Conservation (phyloP, 805 yeast species). For the Starmerella scarabaei region DNA sequence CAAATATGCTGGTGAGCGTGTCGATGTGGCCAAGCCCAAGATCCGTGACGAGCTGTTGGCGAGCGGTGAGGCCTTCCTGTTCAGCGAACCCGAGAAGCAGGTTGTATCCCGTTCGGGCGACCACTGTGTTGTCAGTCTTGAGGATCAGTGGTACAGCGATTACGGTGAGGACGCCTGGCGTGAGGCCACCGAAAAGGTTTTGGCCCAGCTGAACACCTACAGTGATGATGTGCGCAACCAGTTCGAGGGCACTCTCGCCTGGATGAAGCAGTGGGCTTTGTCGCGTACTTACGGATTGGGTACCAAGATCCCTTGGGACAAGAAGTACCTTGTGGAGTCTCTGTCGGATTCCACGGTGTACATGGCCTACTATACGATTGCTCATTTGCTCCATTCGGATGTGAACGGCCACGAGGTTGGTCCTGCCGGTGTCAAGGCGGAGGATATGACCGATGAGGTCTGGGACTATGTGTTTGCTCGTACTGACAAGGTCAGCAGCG, state of each 20-base stretch:
- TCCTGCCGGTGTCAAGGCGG: slow-evolving; percentile 58
- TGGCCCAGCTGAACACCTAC: slow-evolving; percentile 63
- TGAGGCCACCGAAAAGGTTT: slow-evolving; percentile 62
- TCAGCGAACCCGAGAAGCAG: slow-evolving; percentile 84
- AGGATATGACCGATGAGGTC: slow-evolving; percentile 82
- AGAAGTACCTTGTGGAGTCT: slow-evolving; percentile 82
- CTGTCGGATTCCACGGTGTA: slow-evolving; percentile 91
- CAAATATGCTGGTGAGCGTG: slow-evolving; percentile 74
- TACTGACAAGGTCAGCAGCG: slow-evolving; percentile 40
- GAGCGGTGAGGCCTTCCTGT: slow-evolving; percentile 68
- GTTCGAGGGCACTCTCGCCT: slow-evolving; percentile 83
- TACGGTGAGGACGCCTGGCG: slow-evolving; percentile 94
- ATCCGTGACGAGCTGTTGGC: slow-evolving; percentile 71
- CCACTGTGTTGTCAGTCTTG: slow-evolving; percentile 88
- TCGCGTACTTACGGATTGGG: slow-evolving; percentile 95
- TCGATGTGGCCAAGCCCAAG: slow-evolving; percentile 80
- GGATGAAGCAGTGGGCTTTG: slow-evolving; percentile 98
- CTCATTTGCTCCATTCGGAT: slow-evolving; percentile 75
- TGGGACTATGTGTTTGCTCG: slow-evolving; percentile 82
- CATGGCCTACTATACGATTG: slow-evolving; percentile 86
- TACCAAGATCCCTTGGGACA: slow-evolving; percentile 93
- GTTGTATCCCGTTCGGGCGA: slow-evolving; percentile 95
- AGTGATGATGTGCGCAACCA: slow-evolving; percentile 77
- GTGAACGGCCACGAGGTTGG: slow-evolving; percentile 70
- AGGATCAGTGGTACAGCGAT: slow-evolving; percentile 97